These are phyloP conservation scores for Eucalyptus erythrocorys DNA, from an alignment of 345 rosid genomes.

Conservation along the genomic window DNA sequence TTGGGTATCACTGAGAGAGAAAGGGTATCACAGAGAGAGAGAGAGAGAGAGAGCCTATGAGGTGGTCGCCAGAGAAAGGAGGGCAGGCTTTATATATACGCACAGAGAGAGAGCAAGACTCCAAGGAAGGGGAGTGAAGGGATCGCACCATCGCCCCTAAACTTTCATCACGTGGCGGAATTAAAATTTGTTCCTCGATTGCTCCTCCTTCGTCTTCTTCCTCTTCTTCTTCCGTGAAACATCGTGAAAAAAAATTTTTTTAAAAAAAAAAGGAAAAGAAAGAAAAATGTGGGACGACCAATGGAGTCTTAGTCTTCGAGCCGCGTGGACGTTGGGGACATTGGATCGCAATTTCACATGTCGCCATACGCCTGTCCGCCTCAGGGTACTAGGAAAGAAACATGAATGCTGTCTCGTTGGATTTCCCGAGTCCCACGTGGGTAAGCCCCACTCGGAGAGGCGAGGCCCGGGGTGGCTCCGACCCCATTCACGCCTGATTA, in stretches of 20 bases:
- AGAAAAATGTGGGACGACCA: background rate
- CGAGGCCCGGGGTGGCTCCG: background rate
- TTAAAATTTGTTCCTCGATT: background rate
- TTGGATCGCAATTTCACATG: background rate
- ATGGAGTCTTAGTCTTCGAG: background rate
- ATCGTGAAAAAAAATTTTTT: background rate
- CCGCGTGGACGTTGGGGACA: background rate
- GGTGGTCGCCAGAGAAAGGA: background rate
- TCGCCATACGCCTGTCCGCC: background rate
- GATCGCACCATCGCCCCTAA: background rate
- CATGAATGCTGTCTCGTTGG: background rate
- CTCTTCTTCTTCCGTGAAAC: background rate
- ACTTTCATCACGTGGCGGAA: background rate
- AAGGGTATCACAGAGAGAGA: background rate
- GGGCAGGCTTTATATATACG: background rate
- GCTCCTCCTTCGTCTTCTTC: background rate
- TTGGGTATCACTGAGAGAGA: background rate
- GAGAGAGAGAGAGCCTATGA: background rate
- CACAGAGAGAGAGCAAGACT: background rate
- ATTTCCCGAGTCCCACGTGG: background rate
- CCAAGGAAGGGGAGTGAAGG: background rate
- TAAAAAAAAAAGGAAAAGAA: rapidly evolving
- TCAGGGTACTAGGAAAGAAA: background rate
- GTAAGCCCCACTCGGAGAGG: background rate
- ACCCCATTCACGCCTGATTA: background rate